phyloP scores from a whole-genome alignment of 805 yeast genomes.

The Zygoascus tannicola region DNA sequence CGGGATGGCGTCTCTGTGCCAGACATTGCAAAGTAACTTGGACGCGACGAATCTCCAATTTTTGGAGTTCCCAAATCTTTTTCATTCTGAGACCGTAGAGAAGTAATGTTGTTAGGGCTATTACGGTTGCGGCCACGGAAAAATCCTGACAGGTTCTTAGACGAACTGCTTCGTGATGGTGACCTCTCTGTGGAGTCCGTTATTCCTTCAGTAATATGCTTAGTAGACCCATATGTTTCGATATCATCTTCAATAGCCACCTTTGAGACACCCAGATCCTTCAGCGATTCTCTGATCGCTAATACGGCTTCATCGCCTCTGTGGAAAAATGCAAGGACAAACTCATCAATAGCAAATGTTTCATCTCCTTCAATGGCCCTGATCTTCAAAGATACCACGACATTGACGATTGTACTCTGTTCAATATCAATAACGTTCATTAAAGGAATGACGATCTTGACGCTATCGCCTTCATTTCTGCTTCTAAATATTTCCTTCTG shows the following conservation, averaged over 20 bases:
- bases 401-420: conserved; percentile 44
- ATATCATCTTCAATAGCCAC: conserved; percentile 1
- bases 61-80: too few species aligned
- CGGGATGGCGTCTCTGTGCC: too few species aligned
- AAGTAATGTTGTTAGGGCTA: too few species aligned
- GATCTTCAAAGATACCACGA: conserved; percentile 48
- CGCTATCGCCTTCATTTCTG: conserved; percentile 60
- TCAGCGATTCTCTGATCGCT: conserved; percentile 8
- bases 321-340: conserved; percentile 55
- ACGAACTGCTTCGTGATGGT: too few species aligned
- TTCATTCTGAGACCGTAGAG: too few species aligned
- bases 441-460: conserved; percentile 68
- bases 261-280: conserved; percentile 8
- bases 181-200: conserved; percentile 12
- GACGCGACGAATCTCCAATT: too few species aligned
- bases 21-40: too few species aligned
- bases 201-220: neutral
- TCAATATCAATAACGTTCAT: conserved; percentile 56
- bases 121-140: too few species aligned
- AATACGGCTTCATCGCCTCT: conserved; percentile 25
- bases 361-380: conserved; percentile 49
- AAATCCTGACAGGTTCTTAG: too few species aligned
- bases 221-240: neutral
- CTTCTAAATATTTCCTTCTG: conserved; percentile 72
- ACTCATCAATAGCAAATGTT: conserved; percentile 54